Percentiles rank a stretch among this genome's conserved stretches.
Conservation (phyloP, 139 green algal species). For the Trebouxia sp. region DNA sequence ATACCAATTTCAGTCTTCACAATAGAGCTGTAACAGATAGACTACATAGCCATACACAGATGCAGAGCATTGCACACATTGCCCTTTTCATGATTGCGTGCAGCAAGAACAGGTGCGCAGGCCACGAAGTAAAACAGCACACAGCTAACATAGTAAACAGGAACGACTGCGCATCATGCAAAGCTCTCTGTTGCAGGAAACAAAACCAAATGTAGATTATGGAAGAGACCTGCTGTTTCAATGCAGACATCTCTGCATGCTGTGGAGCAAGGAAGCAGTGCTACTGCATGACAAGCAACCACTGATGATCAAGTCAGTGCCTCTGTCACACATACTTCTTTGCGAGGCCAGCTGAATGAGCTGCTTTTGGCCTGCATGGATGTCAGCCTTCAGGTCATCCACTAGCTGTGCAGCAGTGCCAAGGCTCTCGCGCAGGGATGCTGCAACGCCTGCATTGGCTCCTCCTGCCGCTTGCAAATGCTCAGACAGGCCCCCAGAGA, state of each 20-base stretch:
- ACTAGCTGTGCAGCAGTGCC: conserved; percentile 15
- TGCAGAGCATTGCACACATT: too few species aligned
- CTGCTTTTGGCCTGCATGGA: conserved; percentile 47
- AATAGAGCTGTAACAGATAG: background rate
- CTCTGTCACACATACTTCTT: background rate
- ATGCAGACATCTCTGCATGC: too few species aligned
- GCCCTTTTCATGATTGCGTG: too few species aligned
- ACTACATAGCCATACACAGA: background rate
- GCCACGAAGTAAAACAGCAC: too few species aligned
- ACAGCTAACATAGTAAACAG: too few species aligned
- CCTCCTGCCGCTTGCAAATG: conserved; percentile 51
- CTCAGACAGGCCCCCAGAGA: conserved; percentile 64
- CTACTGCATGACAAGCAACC: background rate
- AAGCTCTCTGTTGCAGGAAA: too few species aligned
- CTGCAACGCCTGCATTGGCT: conserved; percentile 29
- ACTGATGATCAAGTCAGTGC: background rate
- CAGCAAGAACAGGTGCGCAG: too few species aligned
- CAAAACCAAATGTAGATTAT: too few species aligned
- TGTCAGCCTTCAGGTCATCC: conserved; percentile 6
- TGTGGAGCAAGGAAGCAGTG: background rate
- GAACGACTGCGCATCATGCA: background rate
- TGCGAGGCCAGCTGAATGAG: conserved; percentile 44
- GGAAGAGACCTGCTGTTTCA: too few species aligned
- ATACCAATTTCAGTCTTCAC: background rate
- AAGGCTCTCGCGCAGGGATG: conserved; percentile 41